Evolutionary conservation across 441 rosid genomes (phyloP), one percentile per base, ranked within the genome.

Genomic region (Erodium chrysanthum): DNA sequence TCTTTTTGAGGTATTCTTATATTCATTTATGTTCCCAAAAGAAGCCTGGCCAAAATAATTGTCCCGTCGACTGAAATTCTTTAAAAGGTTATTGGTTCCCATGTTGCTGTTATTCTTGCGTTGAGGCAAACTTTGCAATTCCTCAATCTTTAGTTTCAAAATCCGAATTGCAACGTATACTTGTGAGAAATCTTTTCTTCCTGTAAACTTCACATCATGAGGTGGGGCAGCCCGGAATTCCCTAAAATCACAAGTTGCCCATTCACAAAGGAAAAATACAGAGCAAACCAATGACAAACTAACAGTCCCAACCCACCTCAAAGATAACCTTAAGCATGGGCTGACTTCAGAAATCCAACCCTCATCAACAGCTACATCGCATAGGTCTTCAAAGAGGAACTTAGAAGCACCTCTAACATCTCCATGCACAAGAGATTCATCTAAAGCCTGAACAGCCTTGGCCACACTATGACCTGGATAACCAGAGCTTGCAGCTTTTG

Each of bases 241-340:
- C 76, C 99, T 84, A 74, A 85, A 96, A 70, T 88, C 92, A 79
- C 96, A 92, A 1, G 96, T 91, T 66, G 99, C 99, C 99, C 99
- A 96, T 82, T 96, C 99, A 50, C 96, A 84, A 71, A 96, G 94
- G 75, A 91, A 86, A 78, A 96, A 96, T 17, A 87, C 84, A 10
- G 96, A 89, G 77, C 85, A 83, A 77, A 92, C 70, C 70, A 88
- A 83, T 46, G 98, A 84, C 78, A 82, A 73, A 76, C 78, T 86
- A 69, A 85, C 83, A 61, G 85, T 78, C 68, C 87, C 88, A 74
- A 89, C 78, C 96, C 98, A 88, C 83, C 88, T 92, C 65, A 96
- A 74, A 5, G 97, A 89, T 67, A 92, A 84, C 78, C 92, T 85
- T 66, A 96, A 85, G 80, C 92, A 84, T 33, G 97, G 88, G 78